These are phyloP conservation scores for Ophidiomyces ophidiicola DNA, from an alignment of 2,329 filamentous ascomycete genomes.

Conservation along the genomic window DNA sequence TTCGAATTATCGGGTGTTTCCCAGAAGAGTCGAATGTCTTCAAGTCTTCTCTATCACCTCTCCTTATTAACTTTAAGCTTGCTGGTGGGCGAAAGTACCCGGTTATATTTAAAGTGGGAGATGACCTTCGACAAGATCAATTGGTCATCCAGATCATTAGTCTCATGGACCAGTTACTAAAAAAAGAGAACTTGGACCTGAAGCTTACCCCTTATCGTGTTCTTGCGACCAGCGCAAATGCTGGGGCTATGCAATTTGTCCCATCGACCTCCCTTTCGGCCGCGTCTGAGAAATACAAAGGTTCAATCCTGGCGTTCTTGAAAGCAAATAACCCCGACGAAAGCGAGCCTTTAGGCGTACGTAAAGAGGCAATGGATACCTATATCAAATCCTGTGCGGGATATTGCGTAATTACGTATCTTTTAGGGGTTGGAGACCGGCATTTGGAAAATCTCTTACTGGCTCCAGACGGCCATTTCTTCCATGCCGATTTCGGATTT, in stretches of 20 bases:
- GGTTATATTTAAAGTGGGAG: conserved; percentile 93
- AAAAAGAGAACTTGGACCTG: conserved; percentile 90
- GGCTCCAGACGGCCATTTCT: conserved; percentile 82
- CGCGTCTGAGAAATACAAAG: conserved; percentile 73
- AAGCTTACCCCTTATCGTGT: conserved; percentile 95
- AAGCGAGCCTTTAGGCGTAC: conserved; percentile 66
- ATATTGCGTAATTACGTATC: conserved; percentile 97
- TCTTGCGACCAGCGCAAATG: conserved; percentile 76
- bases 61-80: conserved; percentile 84
- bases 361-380: conserved; percentile 85
- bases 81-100: conserved; percentile 66
- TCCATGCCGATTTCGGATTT: conserved; percentile 97
- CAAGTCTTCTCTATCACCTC: conserved; percentile 85
- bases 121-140: conserved; percentile 92
- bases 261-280: conserved; percentile 72
- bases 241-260: conserved; percentile 87
- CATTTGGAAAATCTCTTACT: conserved; percentile 93
- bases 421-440: conserved; percentile 87
- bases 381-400: conserved; percentile 94
- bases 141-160: conserved; percentile 96
- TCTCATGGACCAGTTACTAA: conserved; percentile 88
- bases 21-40: conserved; percentile 83
- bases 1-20: conserved; percentile 65
- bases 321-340: conserved; percentile 82
- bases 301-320: conserved; percentile 66